Base-by-base conservation (phyloP, 2,329 filamentous ascomycete species). In the Botrytis fabae region DNA sequence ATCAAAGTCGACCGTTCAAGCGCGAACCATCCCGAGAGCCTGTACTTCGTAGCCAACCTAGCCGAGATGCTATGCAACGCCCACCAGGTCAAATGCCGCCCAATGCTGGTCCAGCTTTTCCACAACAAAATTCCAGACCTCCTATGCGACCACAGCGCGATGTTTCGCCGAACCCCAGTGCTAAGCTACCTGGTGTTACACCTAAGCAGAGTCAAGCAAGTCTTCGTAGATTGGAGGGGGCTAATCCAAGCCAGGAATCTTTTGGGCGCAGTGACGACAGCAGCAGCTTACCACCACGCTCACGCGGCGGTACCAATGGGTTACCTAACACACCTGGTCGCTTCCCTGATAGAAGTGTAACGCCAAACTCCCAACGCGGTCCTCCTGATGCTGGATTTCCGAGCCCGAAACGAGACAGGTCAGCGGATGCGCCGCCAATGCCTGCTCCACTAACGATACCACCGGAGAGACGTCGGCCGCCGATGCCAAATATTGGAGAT, bases 211-310 rank as follows among this genome's bases (percentile, higher is more conserved):
- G 70, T 35, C 78, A 76, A 69, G 59, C 77, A 64, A 76, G 69
- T 70, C 68, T 79, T 35, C 75, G 80, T 63, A 78, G 78, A 70
- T 59, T 80, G 57, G 77, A 75, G 63, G 75, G 73, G 18, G 57
- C 72, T 10, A 81, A 80, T 73, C 79, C 77, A 70, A 80, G 79
- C 70, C 80, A 81, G 72, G 80, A 81, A 71, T 80, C 79, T 22
- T 78, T 81, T 70, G 75, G 64, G 35, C 77, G 77, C 71, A 76
- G 74, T 65, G 80, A 81, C 65, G 80, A 81, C 63, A 74, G 61
- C 14, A 63, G 68, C 12, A 79, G 75, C 74, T 60, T 78, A 64
- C 78, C 80, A 46, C 79, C 80, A 59, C 76, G 79, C 59, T 80
- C 80, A 38, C 78, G 80, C 35, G 76, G 76, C 35, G 79, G 78